Evolutionary conservation across 2,329 filamentous ascomycete species (phyloP), one percentile per base, ranked within the genome.

Genomic region (Cladosporium halotolerans): DNA sequence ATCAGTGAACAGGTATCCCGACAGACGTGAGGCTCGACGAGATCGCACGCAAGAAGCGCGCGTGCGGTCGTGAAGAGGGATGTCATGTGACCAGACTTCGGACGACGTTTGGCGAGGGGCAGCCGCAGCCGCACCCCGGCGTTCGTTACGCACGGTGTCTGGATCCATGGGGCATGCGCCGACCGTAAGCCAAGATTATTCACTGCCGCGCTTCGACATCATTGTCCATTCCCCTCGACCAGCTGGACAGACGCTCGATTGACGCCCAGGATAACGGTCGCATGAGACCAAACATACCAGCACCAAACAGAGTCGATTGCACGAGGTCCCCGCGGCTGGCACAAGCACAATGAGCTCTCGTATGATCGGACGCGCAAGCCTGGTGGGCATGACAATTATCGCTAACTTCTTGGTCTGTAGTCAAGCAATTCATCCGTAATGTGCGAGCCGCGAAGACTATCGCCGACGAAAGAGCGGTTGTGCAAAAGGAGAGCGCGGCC

Each of bases 401-500:
- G 48, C 50, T 53, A 42, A 53, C 50, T 7, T 33, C 31, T 6
- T 23, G 36, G 19, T 38, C 14, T 45, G 39, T 68, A 97, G 93
- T 99, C 72, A 99, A 99, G 78, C 93, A 97, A 76, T 99, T 99
- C 76, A 99, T 99, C 74, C 91, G 93, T 70, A 97, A 96, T 75
- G 93, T 99, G 70, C 89, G 93, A 71, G 92, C 93, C 57, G 90
- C 93, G 57, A 99, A 99, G 78, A 99, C 93, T 34, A 96, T 99
- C 69, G 95, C 95, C 70, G 93, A 99, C 74, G 93, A 99, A 77
- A 85, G 93, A 69, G 92, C 93, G 49, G 93, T 99, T 53, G 95
- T 99, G 59, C 93, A 97, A 68, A 99, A 99, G 74, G 93, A 99
- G 77, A 99, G 93, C 74, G 93, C 93, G 55, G 89, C 92, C 45